Percentiles rank a stretch among this genome's conserved stretches.
Evolutionary conservation across 2,329 filamentous ascomycete genomes (phyloP).

Genomic region (Cercospora citrullina): DNA sequence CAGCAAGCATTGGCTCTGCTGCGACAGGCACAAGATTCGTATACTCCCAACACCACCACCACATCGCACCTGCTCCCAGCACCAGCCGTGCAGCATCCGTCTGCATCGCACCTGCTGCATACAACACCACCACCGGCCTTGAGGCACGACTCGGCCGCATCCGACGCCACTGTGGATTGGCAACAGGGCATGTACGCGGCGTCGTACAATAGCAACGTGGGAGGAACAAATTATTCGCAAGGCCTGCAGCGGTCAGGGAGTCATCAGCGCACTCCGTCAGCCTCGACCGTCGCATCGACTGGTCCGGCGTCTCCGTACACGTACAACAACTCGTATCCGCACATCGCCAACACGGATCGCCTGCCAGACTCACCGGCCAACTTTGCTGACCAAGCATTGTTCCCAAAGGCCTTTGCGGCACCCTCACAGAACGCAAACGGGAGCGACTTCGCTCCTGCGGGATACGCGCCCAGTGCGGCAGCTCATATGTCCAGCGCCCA

Average conservation of each 20-base stretch:
- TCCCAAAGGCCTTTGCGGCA: constrained; percentile 56
- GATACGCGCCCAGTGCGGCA: constrained; percentile 35
- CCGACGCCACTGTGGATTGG: constrained; percentile 25
- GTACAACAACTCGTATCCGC: constrained; percentile 39
- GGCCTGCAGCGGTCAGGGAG: constrained; percentile 30
- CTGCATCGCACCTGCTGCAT: constrained; percentile 3
- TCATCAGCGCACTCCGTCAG: constrained; percentile 40
- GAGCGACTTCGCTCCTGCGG: constrained; percentile 47
- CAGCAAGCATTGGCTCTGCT: constrained; percentile 20
- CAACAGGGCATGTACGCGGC: constrained; percentile 26
- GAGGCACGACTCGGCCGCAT: constrained; percentile 22
- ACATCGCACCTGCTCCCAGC: not conserved
- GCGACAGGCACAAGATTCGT: not conserved
- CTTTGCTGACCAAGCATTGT: constrained; percentile 43
- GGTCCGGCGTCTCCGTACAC: constrained; percentile 48
- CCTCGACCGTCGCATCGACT: constrained; percentile 46
- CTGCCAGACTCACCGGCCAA: constrained; percentile 44
- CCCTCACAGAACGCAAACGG: constrained; percentile 57
- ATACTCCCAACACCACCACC: not conserved
- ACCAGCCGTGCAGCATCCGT: constrained; percentile 4
- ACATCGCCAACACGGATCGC: constrained; percentile 49
- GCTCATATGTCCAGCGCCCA: constrained; percentile 51
- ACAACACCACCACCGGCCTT: not conserved
- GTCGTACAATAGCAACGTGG: constrained; percentile 31
- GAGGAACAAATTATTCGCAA: constrained; percentile 21